Evolutionary conservation across 495 filamentous ascomycete genomes (phyloP).

Genomic region (Cladorrhinum samala): DNA sequence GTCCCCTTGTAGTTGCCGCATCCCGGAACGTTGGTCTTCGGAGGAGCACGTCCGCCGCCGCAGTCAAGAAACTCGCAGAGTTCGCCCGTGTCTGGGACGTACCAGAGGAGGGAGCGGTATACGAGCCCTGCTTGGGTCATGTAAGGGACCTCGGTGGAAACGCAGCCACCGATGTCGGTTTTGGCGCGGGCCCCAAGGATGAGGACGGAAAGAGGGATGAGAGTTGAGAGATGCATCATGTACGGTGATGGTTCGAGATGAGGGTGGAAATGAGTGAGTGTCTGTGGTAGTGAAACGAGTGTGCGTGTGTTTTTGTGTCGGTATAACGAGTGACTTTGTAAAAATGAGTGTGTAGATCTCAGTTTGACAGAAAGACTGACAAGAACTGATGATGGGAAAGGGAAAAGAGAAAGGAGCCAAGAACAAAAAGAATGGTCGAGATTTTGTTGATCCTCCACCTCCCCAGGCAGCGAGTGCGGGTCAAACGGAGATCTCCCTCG

Average conservation of each 20-base stretch:
- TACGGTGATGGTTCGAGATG: conserved; percentile 12
- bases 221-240: conserved; percentile 5
- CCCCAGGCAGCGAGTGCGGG: background rate
- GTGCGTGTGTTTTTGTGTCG: no score
- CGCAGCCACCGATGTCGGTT: conserved; percentile 44
- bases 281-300: background rate
- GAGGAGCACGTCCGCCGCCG: conserved; percentile 55
- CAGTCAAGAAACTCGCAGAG: conserved; percentile 55
- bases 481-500: background rate
- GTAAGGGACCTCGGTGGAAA: conserved; percentile 21
- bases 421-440: background rate
- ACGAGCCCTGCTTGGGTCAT: conserved; percentile 4
- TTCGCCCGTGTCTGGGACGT: conserved; percentile 48
- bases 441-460: background rate
- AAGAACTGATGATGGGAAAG: background rate
- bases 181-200: conserved; percentile 30
- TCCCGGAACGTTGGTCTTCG: conserved; percentile 51
- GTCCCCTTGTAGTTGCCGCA: conserved; percentile 54
- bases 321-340: conserved; percentile 1
- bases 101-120: conserved; percentile 28
- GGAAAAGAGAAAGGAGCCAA: background rate
- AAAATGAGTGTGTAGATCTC: background rate
- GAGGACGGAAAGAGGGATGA: conserved; percentile 19
- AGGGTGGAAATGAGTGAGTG: background rate
- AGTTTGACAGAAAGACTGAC: background rate